phyloP scores from a whole-genome alignment of 2,329 filamentous ascomycete genomes.

The Lecanicillium sp. region DNA sequence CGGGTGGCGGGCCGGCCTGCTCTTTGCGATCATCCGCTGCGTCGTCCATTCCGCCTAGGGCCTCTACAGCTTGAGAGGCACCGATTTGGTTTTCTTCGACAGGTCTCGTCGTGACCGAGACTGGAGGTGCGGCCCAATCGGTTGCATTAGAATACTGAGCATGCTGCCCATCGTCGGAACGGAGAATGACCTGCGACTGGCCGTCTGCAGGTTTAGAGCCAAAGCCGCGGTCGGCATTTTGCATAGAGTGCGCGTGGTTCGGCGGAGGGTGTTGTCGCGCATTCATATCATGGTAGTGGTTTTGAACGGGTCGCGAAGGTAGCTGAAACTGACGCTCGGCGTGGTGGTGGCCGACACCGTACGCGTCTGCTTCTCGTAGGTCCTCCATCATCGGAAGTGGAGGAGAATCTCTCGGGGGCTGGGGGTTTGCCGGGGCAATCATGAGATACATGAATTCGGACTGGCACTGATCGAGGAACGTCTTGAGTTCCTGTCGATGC shows the following conservation, averaged over 20 bases:
- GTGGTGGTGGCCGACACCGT: constrained; percentile 37
- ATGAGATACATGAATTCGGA: constrained; percentile 60
- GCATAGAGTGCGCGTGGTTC: constrained; percentile 51
- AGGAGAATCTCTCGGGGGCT: constrained; percentile 55
- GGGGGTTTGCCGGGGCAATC: constrained; percentile 57
- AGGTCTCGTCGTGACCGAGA: constrained; percentile 24
- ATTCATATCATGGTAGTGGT: constrained; percentile 47
- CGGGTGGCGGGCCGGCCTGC: constrained; percentile 30
- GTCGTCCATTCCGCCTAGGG: constrained; percentile 28
- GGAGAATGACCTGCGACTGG: constrained; percentile 42
- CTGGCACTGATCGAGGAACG: constrained; percentile 56
- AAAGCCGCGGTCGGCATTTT: constrained; percentile 27
- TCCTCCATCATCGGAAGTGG: constrained; percentile 51
- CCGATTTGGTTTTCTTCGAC: constrained; percentile 24
- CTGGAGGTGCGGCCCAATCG: constrained; percentile 25
- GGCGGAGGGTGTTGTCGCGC: constrained; percentile 44
- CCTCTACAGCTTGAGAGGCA: constrained; percentile 31
- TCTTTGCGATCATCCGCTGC: constrained; percentile 39
- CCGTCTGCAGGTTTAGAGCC: constrained; percentile 26
- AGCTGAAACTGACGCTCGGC: constrained; percentile 31
- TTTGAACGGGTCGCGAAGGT: constrained; percentile 39
- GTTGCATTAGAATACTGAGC: constrained; percentile 27
- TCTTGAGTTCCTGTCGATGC: constrained; percentile 45
- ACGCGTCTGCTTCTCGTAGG: constrained; percentile 45
- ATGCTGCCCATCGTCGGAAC: constrained; percentile 41